These are phyloP conservation scores for Phoma sp. DNA, from an alignment of 2,329 filamentous ascomycete species.

Conservation along the genomic window DNA sequence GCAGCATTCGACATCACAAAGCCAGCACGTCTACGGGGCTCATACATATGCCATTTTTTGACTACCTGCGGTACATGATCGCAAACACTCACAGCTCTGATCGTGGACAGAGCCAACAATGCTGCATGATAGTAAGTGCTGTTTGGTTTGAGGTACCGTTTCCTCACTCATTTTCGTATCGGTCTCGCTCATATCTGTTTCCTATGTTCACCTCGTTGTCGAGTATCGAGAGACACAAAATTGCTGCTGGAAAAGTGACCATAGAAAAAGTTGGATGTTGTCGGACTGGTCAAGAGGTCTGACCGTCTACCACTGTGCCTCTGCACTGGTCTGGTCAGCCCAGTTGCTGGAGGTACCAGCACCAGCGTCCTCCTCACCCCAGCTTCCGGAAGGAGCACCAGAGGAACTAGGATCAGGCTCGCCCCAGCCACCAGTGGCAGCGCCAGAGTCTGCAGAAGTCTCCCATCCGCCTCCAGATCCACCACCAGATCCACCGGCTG, in stretches of 20 bases:
- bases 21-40: too few relatives aligned
- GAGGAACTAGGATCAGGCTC: constrained; percentile 20
- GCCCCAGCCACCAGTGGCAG: constrained; percentile 28
- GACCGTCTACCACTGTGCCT: constrained; percentile 15
- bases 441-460: constrained; percentile 23
- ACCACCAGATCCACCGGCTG: constrained; percentile 24
- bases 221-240: not conserved
- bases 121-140: not conserved
- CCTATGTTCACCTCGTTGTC: not conserved
- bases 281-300: not conserved
- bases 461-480: constrained; percentile 35
- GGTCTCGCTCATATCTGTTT: not conserved
- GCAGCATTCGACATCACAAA: too few relatives aligned
- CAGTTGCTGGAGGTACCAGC: constrained; percentile 18
- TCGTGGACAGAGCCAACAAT: not conserved
- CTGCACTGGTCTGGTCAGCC: constrained; percentile 8
- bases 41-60: not conserved
- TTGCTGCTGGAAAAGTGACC: too few relatives aligned
- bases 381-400: constrained; percentile 17
- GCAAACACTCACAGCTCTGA: not conserved
- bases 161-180: not conserved
- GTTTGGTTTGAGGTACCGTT: constrained; percentile 2
- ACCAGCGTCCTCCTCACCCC: constrained; percentile 23
- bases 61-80: constrained; percentile 3
- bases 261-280: not conserved